Percentiles rank a stretch among this genome's conserved stretches.
Conservation (phyloP, 257 asterid species). For the Catharanthus roseus region DNA sequence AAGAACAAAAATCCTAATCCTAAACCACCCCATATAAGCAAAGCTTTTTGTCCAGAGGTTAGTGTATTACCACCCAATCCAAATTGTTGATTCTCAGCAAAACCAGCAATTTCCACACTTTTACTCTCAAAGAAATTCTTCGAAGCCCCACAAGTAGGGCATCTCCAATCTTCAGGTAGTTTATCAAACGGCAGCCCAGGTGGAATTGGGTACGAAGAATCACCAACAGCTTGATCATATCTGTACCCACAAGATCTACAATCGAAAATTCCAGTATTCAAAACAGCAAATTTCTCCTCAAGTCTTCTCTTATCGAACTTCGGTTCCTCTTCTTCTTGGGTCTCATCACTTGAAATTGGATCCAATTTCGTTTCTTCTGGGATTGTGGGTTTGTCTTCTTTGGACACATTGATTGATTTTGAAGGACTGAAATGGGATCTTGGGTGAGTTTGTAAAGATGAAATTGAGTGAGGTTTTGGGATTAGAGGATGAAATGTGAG, state of each 20-base stretch:
- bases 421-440: slow-evolving; percentile 7
- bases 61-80: slow-evolving; percentile 92
- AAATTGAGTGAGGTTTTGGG: slow-evolving; percentile 31
- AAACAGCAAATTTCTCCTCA: slow-evolving; percentile 88
- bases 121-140: slow-evolving; percentile 79
- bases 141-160: slow-evolving; percentile 92
- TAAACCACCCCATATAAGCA: slow-evolving; percentile 82
- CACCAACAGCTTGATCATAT: slow-evolving; percentile 60
- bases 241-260: slow-evolving; percentile 83
- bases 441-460: slow-evolving; percentile 24
- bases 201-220: slow-evolving; percentile 85
- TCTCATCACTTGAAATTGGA: slow-evolving; percentile 24
- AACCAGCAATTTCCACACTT: slow-evolving; percentile 91
- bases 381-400: slow-evolving; percentile 59
- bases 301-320: slow-evolving; percentile 39
- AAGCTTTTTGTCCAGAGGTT: slow-evolving; percentile 82
- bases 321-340: slow-evolving; percentile 21
- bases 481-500: slow-evolving; percentile 27
- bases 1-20: slow-evolving; percentile 60
- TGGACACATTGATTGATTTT: slow-evolving; percentile 73
- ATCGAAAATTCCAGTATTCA: slow-evolving; percentile 78
- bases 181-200: slow-evolving; percentile 73
- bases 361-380: slow-evolving; percentile 26
- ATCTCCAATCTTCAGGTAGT: slow-evolving; percentile 94
- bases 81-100: slow-evolving; percentile 91